A percentile compares a stretch with the other conserved stretches of the same genome.
Evolutionary conservation across 352 stramenopile genomes (phyloP).

Genomic region (Pseudoperonospora humuli): DNA sequence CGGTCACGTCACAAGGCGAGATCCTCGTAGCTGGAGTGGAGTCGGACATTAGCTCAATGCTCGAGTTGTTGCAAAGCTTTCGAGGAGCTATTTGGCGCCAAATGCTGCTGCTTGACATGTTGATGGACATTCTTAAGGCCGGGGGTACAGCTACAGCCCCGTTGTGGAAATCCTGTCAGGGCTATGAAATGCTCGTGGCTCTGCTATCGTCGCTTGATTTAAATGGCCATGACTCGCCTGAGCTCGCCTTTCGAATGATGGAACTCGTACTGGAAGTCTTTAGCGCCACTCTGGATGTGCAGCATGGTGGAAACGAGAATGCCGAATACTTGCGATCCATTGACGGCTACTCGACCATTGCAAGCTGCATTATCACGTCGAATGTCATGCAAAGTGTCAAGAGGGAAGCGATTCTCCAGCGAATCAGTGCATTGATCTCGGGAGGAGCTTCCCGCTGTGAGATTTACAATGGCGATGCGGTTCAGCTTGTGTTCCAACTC

Average conservation of each 20-base stretch:
- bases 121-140: constrained; percentile 38
- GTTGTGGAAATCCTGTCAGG: constrained; percentile 46
- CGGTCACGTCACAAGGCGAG: constrained; percentile 4
- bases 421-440: constrained; percentile 54
- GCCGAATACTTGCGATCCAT: constrained; percentile 36
- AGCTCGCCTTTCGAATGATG: constrained; percentile 31
- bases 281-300: constrained; percentile 34
- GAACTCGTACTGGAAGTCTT: constrained; percentile 46
- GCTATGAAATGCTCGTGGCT: constrained; percentile 50
- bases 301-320: constrained; percentile 19
- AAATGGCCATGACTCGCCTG: constrained; percentile 14
- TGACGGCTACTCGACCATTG: constrained; percentile 37
- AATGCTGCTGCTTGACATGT: constrained; percentile 29
- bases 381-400: constrained; percentile 34
- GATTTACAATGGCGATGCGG: constrained; percentile 52
- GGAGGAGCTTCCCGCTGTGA: constrained; percentile 32
- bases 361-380: constrained; percentile 50
- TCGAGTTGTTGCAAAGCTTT: constrained; percentile 43
- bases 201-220: constrained; percentile 48
- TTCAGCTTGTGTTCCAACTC: constrained; percentile 41
- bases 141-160: constrained; percentile 30
- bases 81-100: constrained; percentile 28
- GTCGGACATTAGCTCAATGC: constrained; percentile 44
- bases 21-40: constrained; percentile 44
- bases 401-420: constrained; percentile 31